These are phyloP conservation scores for Massarina eburnea DNA, from an alignment of 2,329 filamentous ascomycete species.

Conservation along the genomic window DNA sequence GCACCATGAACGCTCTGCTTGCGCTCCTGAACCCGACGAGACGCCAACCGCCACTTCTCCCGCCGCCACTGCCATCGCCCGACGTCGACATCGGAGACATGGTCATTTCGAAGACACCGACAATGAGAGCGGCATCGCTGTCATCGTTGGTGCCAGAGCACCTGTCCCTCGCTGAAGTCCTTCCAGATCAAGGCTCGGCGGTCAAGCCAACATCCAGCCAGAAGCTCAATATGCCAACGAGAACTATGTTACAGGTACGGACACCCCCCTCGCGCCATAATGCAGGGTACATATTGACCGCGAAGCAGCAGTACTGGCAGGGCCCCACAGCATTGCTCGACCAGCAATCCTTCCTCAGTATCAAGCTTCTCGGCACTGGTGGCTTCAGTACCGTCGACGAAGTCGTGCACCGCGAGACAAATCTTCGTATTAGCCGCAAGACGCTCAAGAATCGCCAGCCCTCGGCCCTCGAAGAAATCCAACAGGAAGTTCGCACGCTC, in stretches of 20 bases:
- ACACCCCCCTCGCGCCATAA: neutral
- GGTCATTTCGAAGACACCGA: neutral
- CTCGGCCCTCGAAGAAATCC: constrained; percentile 35
- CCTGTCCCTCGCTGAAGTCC: neutral
- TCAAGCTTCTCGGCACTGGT: constrained; percentile 39
- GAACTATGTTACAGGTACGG: constrained; percentile 1
- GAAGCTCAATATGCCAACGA: neutral
- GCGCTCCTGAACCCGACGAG: neutral
- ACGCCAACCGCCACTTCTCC: neutral
- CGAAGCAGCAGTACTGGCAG: constrained; percentile 3
- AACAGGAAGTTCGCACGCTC: constrained; percentile 39
- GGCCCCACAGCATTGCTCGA: constrained; percentile 2
- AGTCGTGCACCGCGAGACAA: constrained; percentile 38
- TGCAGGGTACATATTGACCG: neutral
- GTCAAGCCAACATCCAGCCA: neutral
- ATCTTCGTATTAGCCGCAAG: constrained; percentile 37
- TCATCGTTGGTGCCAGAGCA: neutral
- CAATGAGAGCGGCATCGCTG: neutral
- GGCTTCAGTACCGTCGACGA: constrained; percentile 44
- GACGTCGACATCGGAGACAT: neutral
- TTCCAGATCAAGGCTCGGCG: neutral
- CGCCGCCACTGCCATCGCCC: neutral
- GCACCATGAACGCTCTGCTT: neutral
- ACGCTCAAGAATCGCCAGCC: constrained; percentile 41
- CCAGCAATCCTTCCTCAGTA: constrained; percentile 33